A percentile compares a stretch with the other conserved stretches of the same genome.
phyloP scores from a whole-genome alignment of 1,284 basidiomycete genomes.

The Tranzscheliella williamsii region DNA sequence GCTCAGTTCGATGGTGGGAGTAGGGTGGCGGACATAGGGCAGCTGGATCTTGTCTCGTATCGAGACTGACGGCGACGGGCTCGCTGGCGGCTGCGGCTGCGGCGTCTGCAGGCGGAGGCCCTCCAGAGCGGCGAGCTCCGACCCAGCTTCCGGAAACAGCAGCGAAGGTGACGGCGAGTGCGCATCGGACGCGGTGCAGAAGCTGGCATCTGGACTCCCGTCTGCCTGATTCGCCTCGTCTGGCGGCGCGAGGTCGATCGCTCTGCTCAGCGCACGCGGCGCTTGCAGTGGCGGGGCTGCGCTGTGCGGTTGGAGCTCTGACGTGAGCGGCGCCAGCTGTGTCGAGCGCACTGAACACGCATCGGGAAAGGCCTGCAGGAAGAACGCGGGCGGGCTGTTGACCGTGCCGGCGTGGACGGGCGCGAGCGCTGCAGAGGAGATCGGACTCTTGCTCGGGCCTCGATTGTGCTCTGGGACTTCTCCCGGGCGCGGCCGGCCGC shows the following conservation, averaged over 20 bases:
- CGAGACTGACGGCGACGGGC: not conserved
- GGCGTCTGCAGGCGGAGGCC: slow-evolving; percentile 5
- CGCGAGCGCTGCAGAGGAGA: not conserved
- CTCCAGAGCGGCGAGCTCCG: too few species aligned
- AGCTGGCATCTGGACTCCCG: slow-evolving; percentile 14
- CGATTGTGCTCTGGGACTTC: too few species aligned
- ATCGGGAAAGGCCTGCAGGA: slow-evolving; percentile 40
- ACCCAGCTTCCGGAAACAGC: too few species aligned
- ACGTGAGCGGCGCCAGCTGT: slow-evolving; percentile 6
- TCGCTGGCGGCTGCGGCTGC: not conserved
- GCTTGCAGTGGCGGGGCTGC: slow-evolving; percentile 4
- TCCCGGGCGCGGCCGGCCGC: slow-evolving; percentile 21
- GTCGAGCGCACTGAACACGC: not conserved
- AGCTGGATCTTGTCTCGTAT: slow-evolving; percentile 9
- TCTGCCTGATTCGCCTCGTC: slow-evolving; percentile 2
- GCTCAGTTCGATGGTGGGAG: slow-evolving; percentile 30
- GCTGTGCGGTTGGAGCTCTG: slow-evolving; percentile 4
- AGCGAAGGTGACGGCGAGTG: not conserved
- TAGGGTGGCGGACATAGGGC: slow-evolving; percentile 8
- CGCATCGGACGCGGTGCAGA: slow-evolving; percentile 8
- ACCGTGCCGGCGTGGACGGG: not conserved
- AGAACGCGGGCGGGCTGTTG: slow-evolving; percentile 33
- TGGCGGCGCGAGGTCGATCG: slow-evolving; percentile 9
- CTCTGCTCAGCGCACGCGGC: slow-evolving; percentile 13
- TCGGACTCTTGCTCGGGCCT: too few species aligned